Evolutionary conservation across 306 rosid species (phyloP).

Genomic region (Quercus dentata): DNA sequence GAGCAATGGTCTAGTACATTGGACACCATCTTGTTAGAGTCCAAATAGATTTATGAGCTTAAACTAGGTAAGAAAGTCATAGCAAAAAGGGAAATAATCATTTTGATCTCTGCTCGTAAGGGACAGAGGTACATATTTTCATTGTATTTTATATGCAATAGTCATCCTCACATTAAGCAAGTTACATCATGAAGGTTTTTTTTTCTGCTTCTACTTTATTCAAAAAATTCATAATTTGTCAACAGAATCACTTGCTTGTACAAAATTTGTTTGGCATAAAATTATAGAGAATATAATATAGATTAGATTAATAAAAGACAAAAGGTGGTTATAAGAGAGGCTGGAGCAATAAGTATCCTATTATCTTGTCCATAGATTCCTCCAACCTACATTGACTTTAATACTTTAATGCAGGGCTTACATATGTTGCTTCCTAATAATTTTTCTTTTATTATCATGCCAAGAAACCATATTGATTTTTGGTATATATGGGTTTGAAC

Average conservation of each 20-base stretch:
- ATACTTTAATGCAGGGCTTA: no score
- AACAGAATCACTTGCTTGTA: neutral
- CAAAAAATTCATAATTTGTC: neutral
- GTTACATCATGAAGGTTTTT: neutral
- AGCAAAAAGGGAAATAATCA: neutral
- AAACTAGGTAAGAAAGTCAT: neutral
- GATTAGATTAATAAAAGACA: no score
- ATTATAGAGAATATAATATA: no score
- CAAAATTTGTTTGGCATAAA: neutral
- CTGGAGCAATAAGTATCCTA: no score
- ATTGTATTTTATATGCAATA: neutral
- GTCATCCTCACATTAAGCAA: neutral
- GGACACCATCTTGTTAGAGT: neutral
- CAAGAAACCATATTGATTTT: no score
- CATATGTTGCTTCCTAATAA: no score
- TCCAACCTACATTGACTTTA: no score
- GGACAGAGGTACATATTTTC: neutral
- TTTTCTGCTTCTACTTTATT: neutral
- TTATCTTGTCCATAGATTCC: no score
- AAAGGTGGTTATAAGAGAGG: no score
- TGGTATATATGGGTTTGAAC: no score
- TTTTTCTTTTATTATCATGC: no score
- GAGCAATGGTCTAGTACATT: neutral
- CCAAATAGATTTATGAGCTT: neutral
- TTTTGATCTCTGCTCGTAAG: neutral